Conservation (phyloP, 2,329 filamentous ascomycete genomes). For the Talaromyces piceae region DNA sequence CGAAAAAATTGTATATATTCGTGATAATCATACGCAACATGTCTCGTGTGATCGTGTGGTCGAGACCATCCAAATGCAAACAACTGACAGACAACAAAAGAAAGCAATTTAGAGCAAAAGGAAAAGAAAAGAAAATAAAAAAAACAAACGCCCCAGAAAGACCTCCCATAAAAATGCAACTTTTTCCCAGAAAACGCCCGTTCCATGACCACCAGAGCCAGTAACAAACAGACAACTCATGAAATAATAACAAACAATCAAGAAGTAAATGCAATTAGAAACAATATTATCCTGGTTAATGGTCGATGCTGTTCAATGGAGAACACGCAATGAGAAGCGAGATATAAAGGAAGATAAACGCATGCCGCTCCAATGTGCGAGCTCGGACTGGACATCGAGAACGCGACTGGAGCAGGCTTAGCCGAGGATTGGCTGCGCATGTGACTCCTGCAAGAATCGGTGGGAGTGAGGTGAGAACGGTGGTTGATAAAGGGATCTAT, state of each 20-base stretch:
- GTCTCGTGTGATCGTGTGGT: background rate
- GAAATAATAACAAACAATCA: conserved; percentile 3
- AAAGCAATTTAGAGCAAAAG: conserved; percentile 13
- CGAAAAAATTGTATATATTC: background rate
- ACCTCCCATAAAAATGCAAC: conserved; percentile 4
- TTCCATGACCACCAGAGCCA: background rate
- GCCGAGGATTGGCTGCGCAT: conserved; percentile 38
- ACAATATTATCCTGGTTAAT: conserved; percentile 6
- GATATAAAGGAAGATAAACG: background rate
- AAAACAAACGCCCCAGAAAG: background rate
- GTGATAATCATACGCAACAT: background rate
- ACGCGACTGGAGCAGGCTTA: conserved; percentile 15
- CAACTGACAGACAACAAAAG: conserved; percentile 11
- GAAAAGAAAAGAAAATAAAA: background rate
- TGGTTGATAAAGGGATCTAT: conserved; percentile 37
- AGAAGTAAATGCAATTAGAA: conserved; percentile 9
- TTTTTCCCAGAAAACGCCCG: background rate
- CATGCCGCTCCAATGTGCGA: background rate
- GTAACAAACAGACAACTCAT: conserved; percentile 3
- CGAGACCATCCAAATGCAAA: background rate
- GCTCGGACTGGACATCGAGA: background rate
- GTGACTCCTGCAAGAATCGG: conserved; percentile 39
- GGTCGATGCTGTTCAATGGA: background rate
- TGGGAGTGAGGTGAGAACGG: conserved; percentile 24
- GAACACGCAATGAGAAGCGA: background rate